phyloP scores from a whole-genome alignment of 2,329 filamentous ascomycete species.

The Pseudocercospora cruenta region DNA sequence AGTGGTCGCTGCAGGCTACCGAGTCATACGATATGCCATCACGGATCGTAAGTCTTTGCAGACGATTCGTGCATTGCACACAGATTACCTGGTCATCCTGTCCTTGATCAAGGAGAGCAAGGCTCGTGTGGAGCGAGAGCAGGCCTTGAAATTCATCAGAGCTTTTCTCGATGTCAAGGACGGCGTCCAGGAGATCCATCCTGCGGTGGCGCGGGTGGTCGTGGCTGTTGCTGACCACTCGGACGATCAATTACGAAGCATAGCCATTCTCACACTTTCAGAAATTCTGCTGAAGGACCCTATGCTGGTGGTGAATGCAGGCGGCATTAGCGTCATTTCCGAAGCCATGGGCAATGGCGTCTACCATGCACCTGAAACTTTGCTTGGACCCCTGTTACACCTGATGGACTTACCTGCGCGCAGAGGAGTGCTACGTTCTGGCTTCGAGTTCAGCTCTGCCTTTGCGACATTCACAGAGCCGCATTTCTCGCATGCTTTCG shows the following conservation, averaged over 20 bases:
- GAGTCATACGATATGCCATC: conserved; percentile 91
- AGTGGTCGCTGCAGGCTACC: conserved; percentile 91
- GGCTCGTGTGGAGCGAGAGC: conserved; percentile 94
- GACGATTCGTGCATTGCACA: conserved; percentile 84
- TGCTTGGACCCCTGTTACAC: conserved; percentile 85
- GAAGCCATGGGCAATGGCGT: conserved; percentile 87
- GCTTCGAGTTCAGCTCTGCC: conserved; percentile 81
- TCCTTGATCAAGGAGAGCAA: conserved; percentile 95
- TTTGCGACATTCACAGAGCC: conserved; percentile 95
- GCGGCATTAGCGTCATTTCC: conserved; percentile 84
- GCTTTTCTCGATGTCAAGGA: conserved; percentile 95
- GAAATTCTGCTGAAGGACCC: conserved; percentile 90
- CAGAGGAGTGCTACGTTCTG: conserved; percentile 80
- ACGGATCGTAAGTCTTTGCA: conserved; percentile 87
- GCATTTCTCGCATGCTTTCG: conserved; percentile 57
- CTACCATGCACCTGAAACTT: conserved; percentile 88
- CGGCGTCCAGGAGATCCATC: conserved; percentile 83
- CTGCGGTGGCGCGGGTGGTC: conserved; percentile 83
- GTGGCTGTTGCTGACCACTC: conserved; percentile 86
- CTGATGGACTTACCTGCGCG: conserved; percentile 82
- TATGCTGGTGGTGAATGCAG: conserved; percentile 75
- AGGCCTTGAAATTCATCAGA: conserved; percentile 93
- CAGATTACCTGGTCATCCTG: conserved; percentile 87
- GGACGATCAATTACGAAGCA: conserved; percentile 83
- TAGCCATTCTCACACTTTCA: conserved; percentile 88